A percentile compares a stretch with the other conserved stretches of the same genome.
Evolutionary conservation across 257 asterid genomes (phyloP).

Genomic region (Nicotiana attenuata): DNA sequence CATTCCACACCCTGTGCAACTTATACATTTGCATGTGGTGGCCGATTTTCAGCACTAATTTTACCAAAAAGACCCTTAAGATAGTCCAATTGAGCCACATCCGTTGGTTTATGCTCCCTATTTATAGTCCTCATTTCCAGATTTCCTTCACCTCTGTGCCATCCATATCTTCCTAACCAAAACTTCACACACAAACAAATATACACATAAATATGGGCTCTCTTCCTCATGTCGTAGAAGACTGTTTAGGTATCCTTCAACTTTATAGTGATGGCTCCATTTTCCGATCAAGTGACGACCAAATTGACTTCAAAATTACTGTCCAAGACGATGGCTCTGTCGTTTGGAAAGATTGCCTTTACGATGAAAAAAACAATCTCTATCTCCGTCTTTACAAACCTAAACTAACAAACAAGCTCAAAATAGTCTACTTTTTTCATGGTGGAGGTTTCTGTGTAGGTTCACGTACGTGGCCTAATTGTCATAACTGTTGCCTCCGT

Average conservation of each 20-base stretch:
- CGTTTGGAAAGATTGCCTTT: constrained; percentile 54
- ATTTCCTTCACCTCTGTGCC: neutral
- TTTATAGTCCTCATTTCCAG: neutral
- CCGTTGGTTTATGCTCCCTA: neutral
- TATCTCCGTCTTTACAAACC: constrained; percentile 70
- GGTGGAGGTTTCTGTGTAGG: constrained; percentile 85
- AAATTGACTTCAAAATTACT: constrained; percentile 13
- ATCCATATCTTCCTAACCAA: neutral
- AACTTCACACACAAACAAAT: neutral
- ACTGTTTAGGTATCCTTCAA: constrained; percentile 14
- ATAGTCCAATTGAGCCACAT: neutral
- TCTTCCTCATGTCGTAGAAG: constrained; percentile 26
- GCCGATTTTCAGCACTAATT: neutral
- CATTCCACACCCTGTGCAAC: neutral
- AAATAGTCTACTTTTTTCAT: constrained; percentile 53
- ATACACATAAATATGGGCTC: neutral
- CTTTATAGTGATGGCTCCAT: constrained; percentile 28
- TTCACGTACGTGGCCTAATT: constrained; percentile 65
- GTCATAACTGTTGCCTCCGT: constrained; percentile 65
- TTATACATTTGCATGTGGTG: neutral
- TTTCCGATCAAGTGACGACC: constrained; percentile 13
- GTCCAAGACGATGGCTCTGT: constrained; percentile 61
- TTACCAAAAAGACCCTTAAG: neutral
- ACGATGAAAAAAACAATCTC: constrained; percentile 32
- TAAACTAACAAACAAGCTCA: constrained; percentile 15